Evolutionary conservation across 805 yeast genomes (phyloP).

Genomic region (Starmerella apicola): DNA sequence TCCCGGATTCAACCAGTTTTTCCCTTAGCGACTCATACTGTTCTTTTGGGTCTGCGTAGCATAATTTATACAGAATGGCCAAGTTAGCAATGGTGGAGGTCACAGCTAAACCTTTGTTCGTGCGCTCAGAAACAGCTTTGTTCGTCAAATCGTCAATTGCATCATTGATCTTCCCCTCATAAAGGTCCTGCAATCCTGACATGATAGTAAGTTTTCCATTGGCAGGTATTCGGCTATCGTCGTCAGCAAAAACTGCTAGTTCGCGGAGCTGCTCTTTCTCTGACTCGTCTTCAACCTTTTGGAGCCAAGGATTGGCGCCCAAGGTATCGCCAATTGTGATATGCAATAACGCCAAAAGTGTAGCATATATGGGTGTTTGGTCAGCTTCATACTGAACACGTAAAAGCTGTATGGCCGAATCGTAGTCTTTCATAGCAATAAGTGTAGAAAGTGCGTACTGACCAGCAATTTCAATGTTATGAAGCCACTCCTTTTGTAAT

Average conservation of each 20-base stretch:
- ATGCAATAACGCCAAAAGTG: slow-evolving; percentile 19
- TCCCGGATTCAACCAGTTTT: not conserved
- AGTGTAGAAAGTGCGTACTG: slow-evolving; percentile 26
- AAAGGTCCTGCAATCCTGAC: slow-evolving; percentile 18
- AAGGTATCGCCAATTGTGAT: slow-evolving; percentile 25
- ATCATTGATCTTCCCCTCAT: slow-evolving; percentile 21
- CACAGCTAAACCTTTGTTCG: slow-evolving; percentile 1
- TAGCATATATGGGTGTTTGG: slow-evolving; percentile 3
- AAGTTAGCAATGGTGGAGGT: slow-evolving; percentile 18
- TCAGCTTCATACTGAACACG: slow-evolving; percentile 14
- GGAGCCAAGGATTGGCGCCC: slow-evolving; percentile 24
- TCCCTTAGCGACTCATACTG: not conserved
- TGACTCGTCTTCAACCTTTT: slow-evolving; percentile 2
- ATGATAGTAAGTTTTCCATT: slow-evolving; percentile 8
- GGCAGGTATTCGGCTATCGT: slow-evolving; percentile 12
- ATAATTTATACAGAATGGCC: slow-evolving; percentile 23
- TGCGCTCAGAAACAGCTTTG: slow-evolving; percentile 5
- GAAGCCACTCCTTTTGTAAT: slow-evolving; percentile 9
- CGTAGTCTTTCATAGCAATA: slow-evolving; percentile 25
- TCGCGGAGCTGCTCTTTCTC: slow-evolving; percentile 3
- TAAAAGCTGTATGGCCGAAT: slow-evolving; percentile 26
- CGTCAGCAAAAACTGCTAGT: slow-evolving; percentile 22
- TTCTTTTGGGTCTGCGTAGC: slow-evolving; percentile 5
- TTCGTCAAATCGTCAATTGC: slow-evolving; percentile 19
- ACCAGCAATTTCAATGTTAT: slow-evolving; percentile 24